Evolutionary conservation across 345 rosid genomes (phyloP).

Genomic region (Aquilaria malaccensis): DNA sequence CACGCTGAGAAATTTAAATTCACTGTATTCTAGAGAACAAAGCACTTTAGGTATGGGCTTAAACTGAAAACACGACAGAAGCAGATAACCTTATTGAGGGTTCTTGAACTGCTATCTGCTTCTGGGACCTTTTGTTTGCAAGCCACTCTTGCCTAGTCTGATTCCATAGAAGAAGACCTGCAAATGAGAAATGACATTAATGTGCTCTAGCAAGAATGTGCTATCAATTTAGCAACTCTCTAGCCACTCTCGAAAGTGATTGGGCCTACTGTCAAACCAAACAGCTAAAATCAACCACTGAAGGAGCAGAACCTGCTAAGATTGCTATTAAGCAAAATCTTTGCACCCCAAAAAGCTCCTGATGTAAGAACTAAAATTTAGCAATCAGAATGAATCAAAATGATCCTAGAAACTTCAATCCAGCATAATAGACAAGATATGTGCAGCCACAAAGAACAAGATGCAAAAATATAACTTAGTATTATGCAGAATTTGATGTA

Average conservation of each 20-base stretch:
- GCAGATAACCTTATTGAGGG: constrained; percentile 60
- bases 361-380: background rate
- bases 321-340: too few species aligned
- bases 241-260: too few species aligned
- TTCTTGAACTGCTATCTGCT: constrained; percentile 33
- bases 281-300: too few species aligned
- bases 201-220: background rate
- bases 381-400: background rate
- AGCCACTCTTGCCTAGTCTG: constrained; percentile 70
- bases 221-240: too few species aligned
- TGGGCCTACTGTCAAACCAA: too few species aligned
- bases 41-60: background rate
- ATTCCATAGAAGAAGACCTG: constrained; percentile 73
- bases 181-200: constrained; percentile 9
- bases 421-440: background rate
- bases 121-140: constrained; percentile 34
- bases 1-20: background rate
- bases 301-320: too few species aligned
- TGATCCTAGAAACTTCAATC: background rate
- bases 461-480: background rate
- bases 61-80: constrained; percentile 8
- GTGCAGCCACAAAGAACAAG: background rate
- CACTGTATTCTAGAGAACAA: background rate
- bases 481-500: background rate
- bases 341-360: background rate